Evolutionary conservation across 2,329 filamentous ascomycete genomes (phyloP).

Genomic region (Geosmithia morbida): DNA sequence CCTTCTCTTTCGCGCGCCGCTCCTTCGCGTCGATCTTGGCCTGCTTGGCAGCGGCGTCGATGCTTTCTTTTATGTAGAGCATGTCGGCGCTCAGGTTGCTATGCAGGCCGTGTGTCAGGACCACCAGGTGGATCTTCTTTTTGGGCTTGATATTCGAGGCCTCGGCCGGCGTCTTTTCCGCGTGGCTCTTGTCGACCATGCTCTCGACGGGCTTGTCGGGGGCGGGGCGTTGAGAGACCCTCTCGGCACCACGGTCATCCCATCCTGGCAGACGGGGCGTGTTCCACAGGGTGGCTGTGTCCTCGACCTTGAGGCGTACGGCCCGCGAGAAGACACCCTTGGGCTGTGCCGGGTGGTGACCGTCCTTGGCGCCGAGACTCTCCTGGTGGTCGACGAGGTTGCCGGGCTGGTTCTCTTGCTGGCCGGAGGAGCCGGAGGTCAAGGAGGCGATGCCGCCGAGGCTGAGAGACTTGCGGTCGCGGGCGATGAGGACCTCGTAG

Average conservation of each 20-base stretch:
- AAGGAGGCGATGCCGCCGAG: slow-evolving; percentile 31
- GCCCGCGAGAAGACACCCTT: slow-evolving; percentile 78
- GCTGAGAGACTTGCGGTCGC: slow-evolving; percentile 72
- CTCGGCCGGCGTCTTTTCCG: slow-evolving; percentile 3
- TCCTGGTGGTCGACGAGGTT: slow-evolving; percentile 58
- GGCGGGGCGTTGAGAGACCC: slow-evolving; percentile 7
- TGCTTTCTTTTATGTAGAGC: slow-evolving; percentile 94
- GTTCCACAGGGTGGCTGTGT: slow-evolving; percentile 85
- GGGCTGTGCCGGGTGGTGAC: slow-evolving; percentile 44
- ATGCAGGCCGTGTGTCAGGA: slow-evolving; percentile 88
- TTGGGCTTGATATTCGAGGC: slow-evolving; percentile 39
- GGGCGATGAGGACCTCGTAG: slow-evolving; percentile 74
- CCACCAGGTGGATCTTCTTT: slow-evolving; percentile 79
- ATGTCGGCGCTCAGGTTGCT: slow-evolving; percentile 94
- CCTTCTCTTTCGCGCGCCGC: slow-evolving; percentile 37
- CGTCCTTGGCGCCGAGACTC: slow-evolving; percentile 39
- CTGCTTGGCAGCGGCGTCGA: slow-evolving; percentile 68
- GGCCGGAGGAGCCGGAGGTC: slow-evolving; percentile 24
- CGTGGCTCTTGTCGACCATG: slow-evolving; percentile 13
- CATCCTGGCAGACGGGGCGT: slow-evolving; percentile 67
- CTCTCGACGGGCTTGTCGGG: slow-evolving; percentile 18
- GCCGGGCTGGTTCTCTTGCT: slow-evolving; percentile 47
- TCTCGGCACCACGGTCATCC: slow-evolving; percentile 25
- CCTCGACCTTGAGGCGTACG: slow-evolving; percentile 64
- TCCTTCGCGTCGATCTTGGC: slow-evolving; percentile 55